Percentiles rank a stretch among this genome's conserved stretches.
These are phyloP conservation scores for Leccinum disarticulatum DNA, from an alignment of 768 basidiomycete species.

Conservation along the genomic window DNA sequence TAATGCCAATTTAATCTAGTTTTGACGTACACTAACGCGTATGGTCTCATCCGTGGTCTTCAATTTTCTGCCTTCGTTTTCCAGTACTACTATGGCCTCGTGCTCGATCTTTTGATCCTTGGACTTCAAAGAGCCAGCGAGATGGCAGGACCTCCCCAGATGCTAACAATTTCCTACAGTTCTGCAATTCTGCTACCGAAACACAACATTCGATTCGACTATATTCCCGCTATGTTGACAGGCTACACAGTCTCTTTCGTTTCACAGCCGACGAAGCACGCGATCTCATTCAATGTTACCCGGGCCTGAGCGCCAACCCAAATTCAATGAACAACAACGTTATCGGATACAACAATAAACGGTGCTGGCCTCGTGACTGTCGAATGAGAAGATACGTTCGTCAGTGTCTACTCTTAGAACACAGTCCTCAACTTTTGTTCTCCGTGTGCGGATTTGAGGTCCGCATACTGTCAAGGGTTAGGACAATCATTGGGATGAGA, in stretches of 20 bases:
- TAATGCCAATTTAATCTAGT: slow-evolving; percentile 35
- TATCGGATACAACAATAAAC: slow-evolving; percentile 98
- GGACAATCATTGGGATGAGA: slow-evolving; percentile 86
- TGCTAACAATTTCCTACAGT: slow-evolving; percentile 98
- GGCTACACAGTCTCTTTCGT: slow-evolving; percentile 93
- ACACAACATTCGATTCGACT: slow-evolving; percentile 96
- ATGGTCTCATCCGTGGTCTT: slow-evolving; percentile 94
- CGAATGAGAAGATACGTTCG: slow-evolving; percentile 96
- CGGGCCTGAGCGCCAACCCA: slow-evolving; percentile 79
- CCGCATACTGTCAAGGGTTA: slow-evolving; percentile 93
- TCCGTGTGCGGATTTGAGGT: slow-evolving; percentile 99
- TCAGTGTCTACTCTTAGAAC: slow-evolving; percentile 95
- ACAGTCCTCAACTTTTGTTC: slow-evolving; percentile 93
- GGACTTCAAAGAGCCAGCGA: slow-evolving; percentile 98
- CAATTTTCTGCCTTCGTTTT: slow-evolving; percentile 99
- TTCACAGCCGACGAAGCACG: slow-evolving; percentile 97
- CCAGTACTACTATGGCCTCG: slow-evolving; percentile 91
- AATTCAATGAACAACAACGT: slow-evolving; percentile 99
- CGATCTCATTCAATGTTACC: slow-evolving; percentile 96
- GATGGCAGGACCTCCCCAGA: slow-evolving; percentile 97
- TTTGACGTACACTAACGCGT: slow-evolving; percentile 93
- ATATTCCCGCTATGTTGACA: slow-evolving; percentile 96
- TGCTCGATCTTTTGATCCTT: slow-evolving; percentile 92
- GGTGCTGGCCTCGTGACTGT: slow-evolving; percentile 99
- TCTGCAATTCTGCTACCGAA: slow-evolving; percentile 92